phyloP scores from a whole-genome alignment of 2,329 filamentous ascomycete genomes.

The Fusarium sororula region DNA sequence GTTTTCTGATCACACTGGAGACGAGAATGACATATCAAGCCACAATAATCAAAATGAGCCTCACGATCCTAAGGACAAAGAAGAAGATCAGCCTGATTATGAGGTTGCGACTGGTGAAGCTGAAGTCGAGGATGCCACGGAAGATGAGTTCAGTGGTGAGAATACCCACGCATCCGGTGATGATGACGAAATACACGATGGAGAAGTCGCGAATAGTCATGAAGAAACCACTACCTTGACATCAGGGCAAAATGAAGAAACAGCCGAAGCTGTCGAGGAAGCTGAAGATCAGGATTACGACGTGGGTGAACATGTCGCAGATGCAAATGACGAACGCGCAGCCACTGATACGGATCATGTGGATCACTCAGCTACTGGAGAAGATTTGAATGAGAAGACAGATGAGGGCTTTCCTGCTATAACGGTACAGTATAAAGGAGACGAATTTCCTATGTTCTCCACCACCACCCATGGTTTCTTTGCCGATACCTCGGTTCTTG shows the following conservation, averaged over 20 bases:
- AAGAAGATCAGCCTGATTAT: neutral
- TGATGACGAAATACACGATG: conserved; percentile 4
- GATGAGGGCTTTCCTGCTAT: conserved; percentile 47
- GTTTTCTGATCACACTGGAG: conserved; percentile 1
- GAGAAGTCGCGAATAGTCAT: neutral
- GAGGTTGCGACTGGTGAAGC: neutral
- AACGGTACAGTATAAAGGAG: conserved; percentile 55
- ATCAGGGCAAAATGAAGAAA: neutral
- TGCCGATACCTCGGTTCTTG: conserved; percentile 52
- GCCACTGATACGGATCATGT: neutral
- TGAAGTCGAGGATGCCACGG: conserved; percentile 3
- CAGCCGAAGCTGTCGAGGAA: neutral
- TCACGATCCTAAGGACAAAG: conserved; percentile 1
- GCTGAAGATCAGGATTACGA: conserved; percentile 8
- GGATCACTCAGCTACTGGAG: conserved; percentile 4
- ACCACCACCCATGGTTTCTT: conserved; percentile 54
- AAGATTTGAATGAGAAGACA: conserved; percentile 15
- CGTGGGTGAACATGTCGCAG: neutral
- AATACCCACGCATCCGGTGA: conserved; percentile 21
- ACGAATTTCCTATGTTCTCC: conserved; percentile 55
- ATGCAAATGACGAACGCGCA: conserved; percentile 23
- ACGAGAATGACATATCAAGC: conserved; percentile 29
- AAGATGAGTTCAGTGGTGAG: conserved; percentile 6
- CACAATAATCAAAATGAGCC: conserved; percentile 23
- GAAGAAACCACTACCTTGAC: conserved; percentile 3